Conservation (phyloP, 2,329 filamentous ascomycete species). For the Orbilia brochopaga region DNA sequence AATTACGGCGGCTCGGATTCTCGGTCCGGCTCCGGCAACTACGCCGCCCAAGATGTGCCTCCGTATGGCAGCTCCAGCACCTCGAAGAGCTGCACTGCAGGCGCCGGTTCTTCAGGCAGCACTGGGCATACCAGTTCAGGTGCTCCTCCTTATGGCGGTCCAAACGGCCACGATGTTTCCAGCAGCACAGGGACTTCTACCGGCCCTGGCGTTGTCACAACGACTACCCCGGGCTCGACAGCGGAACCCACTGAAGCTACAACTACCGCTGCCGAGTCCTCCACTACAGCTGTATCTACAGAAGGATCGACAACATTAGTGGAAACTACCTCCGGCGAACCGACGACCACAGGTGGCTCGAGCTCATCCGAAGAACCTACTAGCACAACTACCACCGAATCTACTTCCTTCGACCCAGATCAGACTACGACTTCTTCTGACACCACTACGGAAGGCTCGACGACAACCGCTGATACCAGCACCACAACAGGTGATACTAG, state of each 20-base stretch:
- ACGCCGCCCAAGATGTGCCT: too few relatives aligned
- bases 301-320: not conserved
- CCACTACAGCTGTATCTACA: not conserved
- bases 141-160: too few relatives aligned
- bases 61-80: too few relatives aligned
- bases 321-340: too few relatives aligned
- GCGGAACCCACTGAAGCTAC: not conserved
- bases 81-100: too few relatives aligned
- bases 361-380: not conserved
- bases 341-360: not conserved
- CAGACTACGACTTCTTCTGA: not conserved
- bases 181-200: too few relatives aligned
- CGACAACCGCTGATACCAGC: not conserved
- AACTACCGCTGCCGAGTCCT: not conserved
- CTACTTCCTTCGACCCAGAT: not conserved
- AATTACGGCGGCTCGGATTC: too few relatives aligned
- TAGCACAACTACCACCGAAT: not conserved
- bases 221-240: not conserved
- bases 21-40: too few relatives aligned
- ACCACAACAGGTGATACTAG: not conserved
- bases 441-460: not conserved
- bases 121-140: too few relatives aligned
- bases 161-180: too few relatives aligned
- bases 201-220: too few relatives aligned
- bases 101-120: too few relatives aligned